A percentile compares a stretch with the other conserved stretches of the same genome.
These are phyloP conservation scores for Calcarisporium arbuscula DNA, from an alignment of 2,329 filamentous ascomycete species.

Conservation along the genomic window DNA sequence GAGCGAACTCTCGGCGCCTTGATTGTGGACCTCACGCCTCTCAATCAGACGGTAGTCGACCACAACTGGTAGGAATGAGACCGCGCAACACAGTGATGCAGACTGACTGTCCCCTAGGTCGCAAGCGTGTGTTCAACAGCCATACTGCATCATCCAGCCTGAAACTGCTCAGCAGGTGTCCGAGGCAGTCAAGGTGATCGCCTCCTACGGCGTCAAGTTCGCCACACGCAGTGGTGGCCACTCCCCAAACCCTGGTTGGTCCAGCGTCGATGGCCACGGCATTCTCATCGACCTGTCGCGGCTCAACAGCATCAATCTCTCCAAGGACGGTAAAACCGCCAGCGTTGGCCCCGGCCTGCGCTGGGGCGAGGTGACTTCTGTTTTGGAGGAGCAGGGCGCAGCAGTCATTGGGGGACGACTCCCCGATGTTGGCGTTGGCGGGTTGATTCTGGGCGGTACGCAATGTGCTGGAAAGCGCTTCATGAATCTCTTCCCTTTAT, in stretches of 20 bases:
- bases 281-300: constrained; percentile 6
- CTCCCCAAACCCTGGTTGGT: constrained; percentile 6
- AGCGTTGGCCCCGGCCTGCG: constrained; percentile 21
- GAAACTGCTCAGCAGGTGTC: too few relatives aligned
- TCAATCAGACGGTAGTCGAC: too few relatives aligned
- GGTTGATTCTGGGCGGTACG: constrained; percentile 27
- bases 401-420: constrained; percentile 17
- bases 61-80: too few relatives aligned
- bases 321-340: constrained; percentile 8
- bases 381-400: constrained; percentile 12
- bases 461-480: too few relatives aligned
- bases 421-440: constrained; percentile 17
- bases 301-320: constrained; percentile 2
- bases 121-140: too few relatives aligned
- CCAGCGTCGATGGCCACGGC: constrained; percentile 8
- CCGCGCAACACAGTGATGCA: too few relatives aligned
- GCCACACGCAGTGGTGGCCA: constrained; percentile 11
- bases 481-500: constrained; percentile 44
- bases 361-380: constrained; percentile 17
- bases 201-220: constrained; percentile 5
- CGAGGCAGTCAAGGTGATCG: too few relatives aligned
- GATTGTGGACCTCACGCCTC: too few relatives aligned
- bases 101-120: too few relatives aligned
- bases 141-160: too few relatives aligned
- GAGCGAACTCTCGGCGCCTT: too few relatives aligned